Conservation (phyloP, 2,329 filamentous ascomycete species). For the Lasiodiplodia theobromae region DNA sequence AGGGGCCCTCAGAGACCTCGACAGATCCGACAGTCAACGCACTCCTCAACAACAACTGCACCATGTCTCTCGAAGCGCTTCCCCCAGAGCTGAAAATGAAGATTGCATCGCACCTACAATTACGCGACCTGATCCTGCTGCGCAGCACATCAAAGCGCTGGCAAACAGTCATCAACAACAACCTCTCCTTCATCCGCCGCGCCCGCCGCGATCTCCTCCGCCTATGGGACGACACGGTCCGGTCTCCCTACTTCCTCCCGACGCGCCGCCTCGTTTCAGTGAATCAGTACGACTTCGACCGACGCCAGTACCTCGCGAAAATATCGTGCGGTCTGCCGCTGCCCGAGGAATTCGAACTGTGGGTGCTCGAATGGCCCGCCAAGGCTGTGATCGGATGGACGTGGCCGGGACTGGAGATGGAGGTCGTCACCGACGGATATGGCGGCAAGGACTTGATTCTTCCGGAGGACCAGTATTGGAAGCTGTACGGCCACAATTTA, state of each 20-base stretch:
- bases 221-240: background rate
- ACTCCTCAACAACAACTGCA: background rate
- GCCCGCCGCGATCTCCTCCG: background rate
- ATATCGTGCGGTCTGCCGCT: background rate
- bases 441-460: too few relatives aligned
- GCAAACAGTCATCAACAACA: background rate
- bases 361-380: background rate
- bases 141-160: background rate
- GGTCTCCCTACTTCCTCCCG: background rate
- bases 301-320: background rate
- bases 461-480: too few relatives aligned
- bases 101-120: background rate
- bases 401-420: background rate
- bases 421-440: too few relatives aligned
- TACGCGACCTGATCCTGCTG: background rate
- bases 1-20: too few relatives aligned
- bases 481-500: too few relatives aligned
- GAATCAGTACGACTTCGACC: background rate
- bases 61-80: background rate
- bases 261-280: background rate
- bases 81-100: background rate
- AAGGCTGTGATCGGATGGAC: background rate
- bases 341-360: background rate
- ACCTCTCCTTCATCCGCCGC: background rate
- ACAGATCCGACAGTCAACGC: too few relatives aligned